Conservation (phyloP, 208 protist species). For the Trypanosoma vivax region DNA sequence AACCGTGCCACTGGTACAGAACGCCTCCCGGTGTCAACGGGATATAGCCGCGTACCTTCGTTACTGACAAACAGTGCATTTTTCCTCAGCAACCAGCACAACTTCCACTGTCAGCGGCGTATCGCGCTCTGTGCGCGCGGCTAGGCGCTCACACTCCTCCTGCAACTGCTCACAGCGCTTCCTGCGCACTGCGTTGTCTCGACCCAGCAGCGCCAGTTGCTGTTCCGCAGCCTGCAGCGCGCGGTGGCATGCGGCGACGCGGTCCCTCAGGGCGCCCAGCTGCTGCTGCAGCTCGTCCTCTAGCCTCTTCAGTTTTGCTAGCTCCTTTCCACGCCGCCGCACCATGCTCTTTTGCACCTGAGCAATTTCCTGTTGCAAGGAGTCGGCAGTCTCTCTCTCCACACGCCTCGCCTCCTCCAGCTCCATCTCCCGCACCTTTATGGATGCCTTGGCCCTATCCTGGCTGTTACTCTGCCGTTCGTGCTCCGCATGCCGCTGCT, state of each 20-base stretch:
- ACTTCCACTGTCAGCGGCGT: conserved; percentile 19
- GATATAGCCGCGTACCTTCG: conserved; percentile 1
- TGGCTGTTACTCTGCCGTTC: neutral
- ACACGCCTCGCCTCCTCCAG: conserved; percentile 1
- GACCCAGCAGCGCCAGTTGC: conserved; percentile 36
- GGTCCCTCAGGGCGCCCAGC: conserved; percentile 18
- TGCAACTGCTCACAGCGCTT: conserved; percentile 25
- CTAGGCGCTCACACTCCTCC: conserved; percentile 22
- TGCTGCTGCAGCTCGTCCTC: conserved; percentile 37
- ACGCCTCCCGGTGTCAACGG: conserved; percentile 1
- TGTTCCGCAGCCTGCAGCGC: conserved; percentile 19
- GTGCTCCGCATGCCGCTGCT: conserved; percentile 1
- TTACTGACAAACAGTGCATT: no score
- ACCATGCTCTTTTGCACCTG: conserved; percentile 15
- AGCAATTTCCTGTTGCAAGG: conserved; percentile 14
- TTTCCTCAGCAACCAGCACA: conserved; percentile 12
- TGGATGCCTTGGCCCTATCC: neutral
- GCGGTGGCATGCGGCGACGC: conserved; percentile 12
- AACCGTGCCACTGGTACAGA: conserved; percentile 29
- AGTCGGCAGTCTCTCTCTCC: neutral
- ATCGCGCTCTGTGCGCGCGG: conserved; percentile 6
- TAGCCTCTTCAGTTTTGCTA: conserved; percentile 38
- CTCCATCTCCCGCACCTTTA: neutral
- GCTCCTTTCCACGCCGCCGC: conserved; percentile 53
- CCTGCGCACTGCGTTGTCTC: conserved; percentile 36